A percentile compares a stretch with the other conserved stretches of the same genome.
Evolutionary conservation across 108 stramenopile species (phyloP).

Genomic region (Aureococcus anophagefferens): DNA sequence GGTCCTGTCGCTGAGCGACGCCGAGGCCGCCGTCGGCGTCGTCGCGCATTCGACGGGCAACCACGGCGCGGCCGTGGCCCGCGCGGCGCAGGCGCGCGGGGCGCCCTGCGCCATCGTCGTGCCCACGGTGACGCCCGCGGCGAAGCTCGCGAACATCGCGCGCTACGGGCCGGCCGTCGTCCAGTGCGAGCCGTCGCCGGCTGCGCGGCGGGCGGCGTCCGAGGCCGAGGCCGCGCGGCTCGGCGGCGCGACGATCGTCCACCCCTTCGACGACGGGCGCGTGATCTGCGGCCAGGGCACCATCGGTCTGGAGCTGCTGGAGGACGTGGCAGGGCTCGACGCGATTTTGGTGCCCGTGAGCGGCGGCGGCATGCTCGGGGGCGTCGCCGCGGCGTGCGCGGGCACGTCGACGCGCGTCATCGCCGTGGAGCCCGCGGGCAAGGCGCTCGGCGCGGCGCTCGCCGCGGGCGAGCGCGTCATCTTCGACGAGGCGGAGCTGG

Average conservation of each 20-base stretch:
- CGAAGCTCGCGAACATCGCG: not conserved
- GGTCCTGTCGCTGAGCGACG: not conserved
- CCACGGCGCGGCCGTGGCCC: not conserved
- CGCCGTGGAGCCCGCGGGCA: not conserved
- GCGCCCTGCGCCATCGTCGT: not conserved
- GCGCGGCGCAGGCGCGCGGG: not conserved
- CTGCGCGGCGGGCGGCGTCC: not conserved
- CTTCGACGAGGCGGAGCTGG: not conserved
- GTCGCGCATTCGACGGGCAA: not conserved
- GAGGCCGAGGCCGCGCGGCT: not conserved
- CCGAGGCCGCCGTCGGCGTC: not conserved
- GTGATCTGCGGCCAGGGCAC: constrained; percentile 32
- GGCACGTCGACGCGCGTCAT: not conserved
- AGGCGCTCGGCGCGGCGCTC: not conserved
- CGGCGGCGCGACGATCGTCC: constrained; percentile 9
- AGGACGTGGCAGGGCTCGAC: constrained; percentile 11
- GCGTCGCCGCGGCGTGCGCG: constrained; percentile 6
- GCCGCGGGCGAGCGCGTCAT: not conserved
- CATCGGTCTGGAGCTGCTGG: constrained; percentile 18
- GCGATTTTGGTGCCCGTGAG: constrained; percentile 29
- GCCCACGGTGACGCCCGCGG: not conserved
- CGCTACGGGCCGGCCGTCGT: not conserved
- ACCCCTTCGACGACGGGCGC: constrained; percentile 21
- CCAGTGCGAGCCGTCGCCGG: not conserved
- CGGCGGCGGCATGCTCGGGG: constrained; percentile 29